Conservation (phyloP, 2,329 filamentous ascomycete genomes). For the Aspergillus bombycis region DNA sequence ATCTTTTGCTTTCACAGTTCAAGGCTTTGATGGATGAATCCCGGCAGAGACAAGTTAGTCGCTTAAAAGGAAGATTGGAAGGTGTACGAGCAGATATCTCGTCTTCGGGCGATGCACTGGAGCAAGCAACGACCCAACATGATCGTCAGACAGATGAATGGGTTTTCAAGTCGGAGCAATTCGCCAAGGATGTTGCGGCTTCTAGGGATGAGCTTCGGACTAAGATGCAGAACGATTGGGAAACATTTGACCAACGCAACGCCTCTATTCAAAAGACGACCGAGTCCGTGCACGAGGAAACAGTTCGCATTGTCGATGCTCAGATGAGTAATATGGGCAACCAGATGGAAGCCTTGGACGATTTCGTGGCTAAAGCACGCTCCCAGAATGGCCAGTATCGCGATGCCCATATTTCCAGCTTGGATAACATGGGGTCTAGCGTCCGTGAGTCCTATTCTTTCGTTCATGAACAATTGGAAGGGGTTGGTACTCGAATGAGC, state of each 20-base stretch:
- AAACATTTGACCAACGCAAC: conserved; percentile 75
- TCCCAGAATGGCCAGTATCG: conserved; percentile 80
- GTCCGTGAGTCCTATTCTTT: conserved; percentile 74
- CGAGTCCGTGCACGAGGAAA: conserved; percentile 86
- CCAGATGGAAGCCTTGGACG: conserved; percentile 89
- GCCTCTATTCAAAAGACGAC: conserved; percentile 82
- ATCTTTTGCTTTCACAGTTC: conserved; percentile 75
- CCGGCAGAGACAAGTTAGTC: conserved; percentile 71
- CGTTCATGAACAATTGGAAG: conserved; percentile 70
- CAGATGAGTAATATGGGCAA: conserved; percentile 83
- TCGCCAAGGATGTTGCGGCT: conserved; percentile 71
- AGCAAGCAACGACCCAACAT: conserved; percentile 68
- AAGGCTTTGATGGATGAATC: conserved; percentile 74
- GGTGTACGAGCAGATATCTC: conserved; percentile 67
- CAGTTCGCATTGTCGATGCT: conserved; percentile 83
- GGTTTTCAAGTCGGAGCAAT: conserved; percentile 68
- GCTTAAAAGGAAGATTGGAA: conserved; percentile 67
- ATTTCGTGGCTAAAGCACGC: conserved; percentile 82
- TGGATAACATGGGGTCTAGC: conserved; percentile 67
- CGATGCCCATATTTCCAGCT: conserved; percentile 66
- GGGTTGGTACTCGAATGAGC: conserved; percentile 69
- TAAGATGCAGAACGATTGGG: conserved; percentile 86
- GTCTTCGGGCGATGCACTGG: conserved; percentile 66
- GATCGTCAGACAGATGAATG: conserved; percentile 73
- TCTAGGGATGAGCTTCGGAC: conserved; percentile 78